Base-by-base conservation (phyloP, 257 asterid species). In the Petrea volubilis region DNA sequence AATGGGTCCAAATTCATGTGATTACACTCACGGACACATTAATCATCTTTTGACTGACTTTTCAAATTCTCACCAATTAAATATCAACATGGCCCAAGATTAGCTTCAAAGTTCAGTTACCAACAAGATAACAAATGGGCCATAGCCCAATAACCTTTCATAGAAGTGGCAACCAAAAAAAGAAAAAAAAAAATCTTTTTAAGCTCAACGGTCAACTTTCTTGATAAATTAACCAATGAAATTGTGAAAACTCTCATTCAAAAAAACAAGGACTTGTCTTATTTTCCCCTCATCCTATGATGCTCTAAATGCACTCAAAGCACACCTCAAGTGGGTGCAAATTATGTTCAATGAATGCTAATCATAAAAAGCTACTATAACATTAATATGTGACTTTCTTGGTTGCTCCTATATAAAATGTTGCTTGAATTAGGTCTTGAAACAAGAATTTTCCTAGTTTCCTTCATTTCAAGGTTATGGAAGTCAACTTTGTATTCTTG, bases 281-380 rank as follows among this genome's bases (percentile, higher is more conserved):
- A 44, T 55, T 14, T 52, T 72, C 4, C 50, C 74, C 67, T 70
- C 77, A 43, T 64, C 43, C 20, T 44, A 82, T 75, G 44, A 64
- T 81, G 86, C 86, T 76, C 78, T 70, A 15, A 75, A 75, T 79
- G 74, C 77, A 78, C 87, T 81, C 89, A 82, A 84, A 20, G 50
- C 55, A 70, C 67, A 33, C 40, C 31, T 40, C 44, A 67, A 67
- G 56, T 60, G 51, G 75, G 55, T 17, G 5, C 23, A n/a, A 4
- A 17, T 47, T 47, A n/a, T 38, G 43, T 12, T 47, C 17, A n/a
- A 47, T 47, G 23, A 47, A 47, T 47, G 2, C 25, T 47, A 47
- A 47, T 44, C 18, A 44, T 38, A 44, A 3, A 44, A n/a, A 44
- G 51, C 6, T 44, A 14, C 20, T 44, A 44, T 2, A 44, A 44